Evolutionary conservation across 1,284 basidiomycete species (phyloP).

Genomic region (Cystodermella granulosa): DNA sequence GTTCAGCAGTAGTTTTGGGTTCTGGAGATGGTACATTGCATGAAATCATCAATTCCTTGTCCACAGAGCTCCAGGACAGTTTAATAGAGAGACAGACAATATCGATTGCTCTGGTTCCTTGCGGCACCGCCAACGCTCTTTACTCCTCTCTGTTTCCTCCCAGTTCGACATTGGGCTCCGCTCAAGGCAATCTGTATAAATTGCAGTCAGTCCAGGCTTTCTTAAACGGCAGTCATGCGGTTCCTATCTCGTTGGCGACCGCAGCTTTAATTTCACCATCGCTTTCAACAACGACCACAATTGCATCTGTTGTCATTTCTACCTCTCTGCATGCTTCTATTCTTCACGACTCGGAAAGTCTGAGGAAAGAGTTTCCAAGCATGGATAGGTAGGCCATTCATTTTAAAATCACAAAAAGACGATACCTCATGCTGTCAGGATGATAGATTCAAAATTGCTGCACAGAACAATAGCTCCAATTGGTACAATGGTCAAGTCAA

Average conservation of each 20-base stretch:
- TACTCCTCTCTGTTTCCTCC: slow-evolving; percentile 62
- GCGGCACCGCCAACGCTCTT: slow-evolving; percentile 94
- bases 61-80: slow-evolving; percentile 30
- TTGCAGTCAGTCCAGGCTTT: slow-evolving; percentile 54
- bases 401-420: background rate
- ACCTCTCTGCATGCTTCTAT: slow-evolving; percentile 88
- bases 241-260: slow-evolving; percentile 56
- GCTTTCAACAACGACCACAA: slow-evolving; percentile 16
- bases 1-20: slow-evolving; percentile 52
- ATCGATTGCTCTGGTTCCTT: slow-evolving; percentile 60
- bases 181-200: slow-evolving; percentile 39
- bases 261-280: slow-evolving; percentile 46
- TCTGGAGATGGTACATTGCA: slow-evolving; percentile 90
- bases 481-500: slow-evolving; percentile 67
- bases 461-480: slow-evolving; percentile 63
- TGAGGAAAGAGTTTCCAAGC: slow-evolving; percentile 67
- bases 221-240: slow-evolving; percentile 33
- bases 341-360: slow-evolving; percentile 71
- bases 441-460: slow-evolving; percentile 65
- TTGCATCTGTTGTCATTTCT: slow-evolving; percentile 64
- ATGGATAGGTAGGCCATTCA: slow-evolving; percentile 62
- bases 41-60: slow-evolving; percentile 69
- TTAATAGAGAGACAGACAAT: too few relatives aligned
- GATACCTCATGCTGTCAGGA: background rate
- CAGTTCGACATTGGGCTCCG: slow-evolving; percentile 12